Percentiles rank a stretch among this genome's conserved stretches.
phyloP scores from a whole-genome alignment of 805 yeast genomes.

The Clavispora asparagi region DNA sequence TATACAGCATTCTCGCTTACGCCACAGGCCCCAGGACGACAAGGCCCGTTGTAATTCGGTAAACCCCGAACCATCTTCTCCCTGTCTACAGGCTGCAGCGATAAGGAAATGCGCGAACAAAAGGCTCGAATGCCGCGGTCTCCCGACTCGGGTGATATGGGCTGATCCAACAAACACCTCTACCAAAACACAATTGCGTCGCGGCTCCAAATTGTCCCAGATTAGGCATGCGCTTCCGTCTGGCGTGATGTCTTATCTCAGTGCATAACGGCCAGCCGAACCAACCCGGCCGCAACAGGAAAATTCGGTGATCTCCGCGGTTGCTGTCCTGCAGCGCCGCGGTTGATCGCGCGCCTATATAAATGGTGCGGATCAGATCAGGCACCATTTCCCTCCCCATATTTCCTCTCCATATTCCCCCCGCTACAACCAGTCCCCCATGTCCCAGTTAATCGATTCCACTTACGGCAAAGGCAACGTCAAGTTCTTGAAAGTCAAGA shows the following conservation, averaged over 20 bases:
- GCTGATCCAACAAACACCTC: too few species aligned
- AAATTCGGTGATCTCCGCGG: constrained; percentile 8
- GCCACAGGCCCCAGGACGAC: too few species aligned
- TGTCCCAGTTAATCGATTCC: constrained; percentile 31
- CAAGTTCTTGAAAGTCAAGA: constrained; percentile 83
- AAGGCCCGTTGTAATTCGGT: too few species aligned
- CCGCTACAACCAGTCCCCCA: background rate
- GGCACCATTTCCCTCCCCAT: background rate
- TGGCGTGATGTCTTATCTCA: background rate
- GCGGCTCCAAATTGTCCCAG: too few species aligned
- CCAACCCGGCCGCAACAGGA: background rate
- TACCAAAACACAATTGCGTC: too few species aligned
- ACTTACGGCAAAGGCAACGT: constrained; percentile 92
- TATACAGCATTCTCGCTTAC: too few species aligned
- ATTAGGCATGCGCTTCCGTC: background rate
- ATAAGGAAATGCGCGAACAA: too few species aligned
- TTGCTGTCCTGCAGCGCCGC: background rate
- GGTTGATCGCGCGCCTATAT: background rate
- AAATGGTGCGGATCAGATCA: background rate
- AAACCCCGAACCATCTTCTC: too few species aligned
- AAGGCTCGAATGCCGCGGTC: too few species aligned
- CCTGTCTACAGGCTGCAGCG: too few species aligned
- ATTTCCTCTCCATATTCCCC: background rate
- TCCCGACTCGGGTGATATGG: too few species aligned
- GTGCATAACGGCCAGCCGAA: background rate